Evolutionary conservation across 768 basidiomycete genomes (phyloP), one percentile per base, ranked within the genome.

Genomic region (Suillus fuscotomentosus): DNA sequence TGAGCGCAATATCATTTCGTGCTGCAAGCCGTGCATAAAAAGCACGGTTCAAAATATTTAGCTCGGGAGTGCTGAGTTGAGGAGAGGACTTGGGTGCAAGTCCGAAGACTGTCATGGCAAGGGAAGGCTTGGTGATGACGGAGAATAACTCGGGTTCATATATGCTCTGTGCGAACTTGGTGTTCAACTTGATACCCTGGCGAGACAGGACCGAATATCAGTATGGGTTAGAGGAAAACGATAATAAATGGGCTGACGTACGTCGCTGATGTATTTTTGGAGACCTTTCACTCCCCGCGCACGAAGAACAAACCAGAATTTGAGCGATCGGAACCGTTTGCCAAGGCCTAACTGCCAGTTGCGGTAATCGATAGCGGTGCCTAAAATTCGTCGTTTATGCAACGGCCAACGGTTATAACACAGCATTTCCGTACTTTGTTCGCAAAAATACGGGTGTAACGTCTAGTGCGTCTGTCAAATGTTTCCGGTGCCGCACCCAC

Each of bases 231-330:
- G 9, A 36, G 36, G 36, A 36, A 2, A 10, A 36, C 2, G 36
- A 36, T 36, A 50, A 31, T 9, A 5, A 38, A 24, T 24, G 14
- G 10, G 22, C 3, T 8, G 63, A 75, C 83, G 60, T 67, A 88
- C 89, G 70, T 80, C 82, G 66, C 88, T 85, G 51, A 97, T 89
- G 71, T 97, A 88, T 14, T 77, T 80, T 65, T 86, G 87, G 79
- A 96, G 95, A 0, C 95, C 95, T 57, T 88, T 79, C 14, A 86
- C 83, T 5, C 95, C 95, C 66, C 83, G 96, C 65, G 89, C 89
- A 14, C 95, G 84, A 57, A 97, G 78, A 24, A 95, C 91, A 73
- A 97, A 97, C 94, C 94, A 97, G 9, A 97, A 68, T 74, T 97
- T 97, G 67, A 97, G 81, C 22, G 93, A 91, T 41, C 96, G 84